Conservation (phyloP, 108 stramenopile species). For the Discostella stelligeroides region DNA sequence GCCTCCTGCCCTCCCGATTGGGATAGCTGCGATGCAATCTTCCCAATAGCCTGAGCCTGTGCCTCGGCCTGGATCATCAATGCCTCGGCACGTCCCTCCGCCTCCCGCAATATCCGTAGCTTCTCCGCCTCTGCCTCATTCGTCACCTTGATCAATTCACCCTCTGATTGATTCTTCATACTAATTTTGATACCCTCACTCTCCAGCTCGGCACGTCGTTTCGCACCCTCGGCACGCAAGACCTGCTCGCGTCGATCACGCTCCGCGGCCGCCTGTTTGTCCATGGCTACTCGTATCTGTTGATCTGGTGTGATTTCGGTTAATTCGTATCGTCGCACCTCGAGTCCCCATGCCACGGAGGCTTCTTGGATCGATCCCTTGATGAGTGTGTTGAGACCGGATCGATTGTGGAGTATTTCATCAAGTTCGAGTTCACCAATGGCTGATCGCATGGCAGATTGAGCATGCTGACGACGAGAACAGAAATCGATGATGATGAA, state of each 20-base stretch:
- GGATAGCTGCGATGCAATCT: conserved; percentile 67
- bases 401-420: conserved; percentile 96
- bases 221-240: conserved; percentile 94
- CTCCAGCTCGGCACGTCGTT: conserved; percentile 86
- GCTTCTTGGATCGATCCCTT: conserved; percentile 92
- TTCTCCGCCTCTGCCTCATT: conserved; percentile 95
- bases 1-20: conserved; percentile 84
- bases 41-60: conserved; percentile 84
- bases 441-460: conserved; percentile 97
- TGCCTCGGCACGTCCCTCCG: conserved; percentile 92
- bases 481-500: no score
- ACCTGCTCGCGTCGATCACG: conserved; percentile 94
- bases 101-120: conserved; percentile 80
- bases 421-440: conserved; percentile 99
- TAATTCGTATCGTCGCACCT: conserved; percentile 94
- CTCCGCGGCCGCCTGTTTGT: conserved; percentile 98
- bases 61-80: conserved; percentile 84
- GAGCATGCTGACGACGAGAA: conserved; percentile 93
- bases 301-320: conserved; percentile 97
- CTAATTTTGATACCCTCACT: conserved; percentile 96
- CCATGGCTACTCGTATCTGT: conserved; percentile 96
- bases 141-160: conserved; percentile 85
- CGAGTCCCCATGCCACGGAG: conserved; percentile 95
- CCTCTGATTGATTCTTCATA: conserved; percentile 97
- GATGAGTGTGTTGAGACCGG: conserved; percentile 89